These are phyloP conservation scores for Neofusicoccum parvum DNA, from an alignment of 2,329 filamentous ascomycete genomes.

Conservation along the genomic window DNA sequence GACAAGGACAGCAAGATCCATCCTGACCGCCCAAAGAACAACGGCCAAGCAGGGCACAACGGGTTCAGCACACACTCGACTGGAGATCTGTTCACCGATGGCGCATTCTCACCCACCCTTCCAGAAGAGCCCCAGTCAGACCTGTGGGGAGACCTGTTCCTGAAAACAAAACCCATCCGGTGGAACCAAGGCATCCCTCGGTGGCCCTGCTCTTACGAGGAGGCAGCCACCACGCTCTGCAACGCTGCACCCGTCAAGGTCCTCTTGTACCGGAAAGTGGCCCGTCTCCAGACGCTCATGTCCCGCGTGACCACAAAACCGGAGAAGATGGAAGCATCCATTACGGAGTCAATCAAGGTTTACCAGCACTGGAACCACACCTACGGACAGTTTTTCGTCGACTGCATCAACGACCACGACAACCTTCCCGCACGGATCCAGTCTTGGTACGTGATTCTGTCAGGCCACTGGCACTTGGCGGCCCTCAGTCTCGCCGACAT, in stretches of 20 bases:
- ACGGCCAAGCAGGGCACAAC: background rate
- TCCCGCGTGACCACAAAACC: slow-evolving; percentile 39
- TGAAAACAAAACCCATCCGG: slow-evolving; percentile 23
- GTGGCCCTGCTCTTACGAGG: slow-evolving; percentile 60
- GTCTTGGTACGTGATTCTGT: slow-evolving; percentile 62
- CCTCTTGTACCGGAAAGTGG: slow-evolving; percentile 59
- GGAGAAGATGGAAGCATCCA: slow-evolving; percentile 51
- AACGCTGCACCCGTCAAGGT: slow-evolving; percentile 62
- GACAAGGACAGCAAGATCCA: slow-evolving; percentile 50
- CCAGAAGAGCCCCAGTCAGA: background rate
- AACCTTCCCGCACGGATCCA: slow-evolving; percentile 56
- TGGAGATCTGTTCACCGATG: slow-evolving; percentile 1
- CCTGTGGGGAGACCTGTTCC: slow-evolving; percentile 9
- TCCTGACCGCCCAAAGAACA: slow-evolving; percentile 23
- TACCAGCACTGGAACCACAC: slow-evolving; percentile 59
- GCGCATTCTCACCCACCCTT: background rate
- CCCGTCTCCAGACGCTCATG: slow-evolving; percentile 57
- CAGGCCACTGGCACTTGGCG: slow-evolving; percentile 61
- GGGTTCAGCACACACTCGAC: background rate
- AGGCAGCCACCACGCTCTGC: slow-evolving; percentile 52
- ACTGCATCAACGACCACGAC: slow-evolving; percentile 55
- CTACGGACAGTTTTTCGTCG: slow-evolving; percentile 56
- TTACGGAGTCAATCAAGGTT: slow-evolving; percentile 52
- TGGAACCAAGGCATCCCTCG: slow-evolving; percentile 30
- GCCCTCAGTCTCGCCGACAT: slow-evolving; percentile 58